Conservation (phyloP, 441 rosid species). For the Corymbia citriodora region DNA sequence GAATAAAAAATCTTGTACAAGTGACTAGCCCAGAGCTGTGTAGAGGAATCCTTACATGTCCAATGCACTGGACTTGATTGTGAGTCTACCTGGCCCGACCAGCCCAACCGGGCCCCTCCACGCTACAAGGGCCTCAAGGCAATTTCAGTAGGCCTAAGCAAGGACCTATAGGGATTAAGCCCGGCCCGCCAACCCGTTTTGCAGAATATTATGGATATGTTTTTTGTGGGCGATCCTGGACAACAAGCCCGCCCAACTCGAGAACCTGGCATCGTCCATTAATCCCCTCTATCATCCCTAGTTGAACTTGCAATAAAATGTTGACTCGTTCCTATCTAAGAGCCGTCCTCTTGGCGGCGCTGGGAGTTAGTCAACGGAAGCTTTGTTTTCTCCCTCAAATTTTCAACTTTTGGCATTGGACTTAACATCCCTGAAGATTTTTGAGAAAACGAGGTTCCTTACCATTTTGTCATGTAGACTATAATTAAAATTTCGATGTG, state of each 20-base stretch:
- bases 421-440: neutral
- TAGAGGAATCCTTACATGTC: neutral
- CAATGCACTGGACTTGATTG: neutral
- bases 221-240: neutral
- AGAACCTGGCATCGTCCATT: neutral
- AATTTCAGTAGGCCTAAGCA: neutral
- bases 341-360: neutral
- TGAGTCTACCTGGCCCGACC: neutral
- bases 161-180: neutral
- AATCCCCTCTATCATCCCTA: neutral
- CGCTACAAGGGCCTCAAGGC: neutral
- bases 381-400: neutral
- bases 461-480: neutral
- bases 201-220: neutral
- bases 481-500: neutral
- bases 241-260: neutral
- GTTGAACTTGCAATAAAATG: neutral
- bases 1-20: neutral
- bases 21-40: neutral
- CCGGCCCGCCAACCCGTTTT: neutral
- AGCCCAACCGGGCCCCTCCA: neutral
- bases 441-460: neutral
- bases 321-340: neutral
- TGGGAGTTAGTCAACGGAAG: neutral
- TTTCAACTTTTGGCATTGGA: neutral